Evolutionary conservation across 352 stramenopile genomes (phyloP), one percentile per base, ranked within the genome.

Genomic region (Globisporangium uncinulatum): DNA sequence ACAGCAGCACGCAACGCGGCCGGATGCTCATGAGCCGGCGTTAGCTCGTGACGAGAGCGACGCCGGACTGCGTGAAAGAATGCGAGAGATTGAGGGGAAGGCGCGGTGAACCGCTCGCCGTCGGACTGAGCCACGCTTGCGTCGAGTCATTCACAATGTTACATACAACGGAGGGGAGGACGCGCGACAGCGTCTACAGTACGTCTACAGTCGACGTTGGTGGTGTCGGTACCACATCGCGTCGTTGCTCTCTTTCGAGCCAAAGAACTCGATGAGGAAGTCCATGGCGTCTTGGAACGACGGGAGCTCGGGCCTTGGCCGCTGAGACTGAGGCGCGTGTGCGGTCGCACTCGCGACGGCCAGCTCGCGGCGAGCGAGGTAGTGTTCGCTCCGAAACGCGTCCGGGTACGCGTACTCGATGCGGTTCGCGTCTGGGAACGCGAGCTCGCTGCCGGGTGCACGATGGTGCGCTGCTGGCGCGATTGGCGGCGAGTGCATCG

Each of bases 221-320:
- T 44, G 19, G 13, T 11, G 13, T 11, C 19, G 52, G 24, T 57
- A 49, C 52, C 52, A 57, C 7, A 17, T 32, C 4, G 41, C 24
- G n/a, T 60, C 44, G 32, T 46, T 60, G 43, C 19, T 46, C 34
- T 54, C 32, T 10, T 34, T 60, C 6, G 43, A 34, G 15, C 44
- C 21, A 20, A 60, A 53, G 43, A 60, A n/a, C 1, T 53, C 54
- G 46, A 53, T 53, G 32, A 60, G 34, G 17, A 41, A 60, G 29
- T 58, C 52, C 52, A 58, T 51, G 43, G 34, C 47, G 31, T 51
- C 39, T 14, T 41, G 47, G 52, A 58, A 58, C 37, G 52, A 51
- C 20, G 52, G 52, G 17, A 42, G 7, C 20, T 53, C 54, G 17
- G 20, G 6, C 19, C 39, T 36, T 49, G 34, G 24, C 10, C 41